phyloP scores from a whole-genome alignment of 2,329 filamentous ascomycete species.

The Knoxdaviesia proteae region DNA sequence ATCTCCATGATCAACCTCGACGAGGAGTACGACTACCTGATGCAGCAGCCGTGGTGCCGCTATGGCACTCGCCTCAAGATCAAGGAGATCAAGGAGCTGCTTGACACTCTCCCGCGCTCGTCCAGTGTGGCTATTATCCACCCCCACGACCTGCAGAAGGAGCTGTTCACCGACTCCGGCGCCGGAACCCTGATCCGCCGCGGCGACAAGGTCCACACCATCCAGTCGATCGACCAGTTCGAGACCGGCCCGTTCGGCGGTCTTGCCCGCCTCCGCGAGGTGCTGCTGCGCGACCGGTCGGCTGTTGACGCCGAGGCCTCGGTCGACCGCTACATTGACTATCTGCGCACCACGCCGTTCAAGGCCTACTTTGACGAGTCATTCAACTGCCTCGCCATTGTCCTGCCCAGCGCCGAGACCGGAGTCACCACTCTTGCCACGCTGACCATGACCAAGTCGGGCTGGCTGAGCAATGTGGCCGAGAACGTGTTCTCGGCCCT shows the following conservation, averaged over 20 bases:
- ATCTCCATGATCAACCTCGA: conserved; percentile 96
- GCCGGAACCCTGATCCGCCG: conserved; percentile 83
- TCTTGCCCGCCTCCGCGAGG: conserved; percentile 55
- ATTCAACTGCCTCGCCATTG: conserved; percentile 81
- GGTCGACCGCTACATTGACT: conserved; percentile 70
- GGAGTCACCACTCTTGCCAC: conserved; percentile 65
- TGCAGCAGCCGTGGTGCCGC: conserved; percentile 86
- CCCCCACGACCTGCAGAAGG: conserved; percentile 85
- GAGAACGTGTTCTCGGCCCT: conserved; percentile 89
- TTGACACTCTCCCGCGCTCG: conserved; percentile 71
- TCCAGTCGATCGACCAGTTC: conserved; percentile 51
- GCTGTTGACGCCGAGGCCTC: conserved; percentile 64
- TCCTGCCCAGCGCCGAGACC: conserved; percentile 50
- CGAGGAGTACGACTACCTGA: conserved; percentile 82
- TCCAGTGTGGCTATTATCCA: conserved; percentile 97
- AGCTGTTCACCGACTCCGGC: conserved; percentile 88
- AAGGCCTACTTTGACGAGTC: conserved; percentile 87
- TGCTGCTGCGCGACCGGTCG: conserved; percentile 62
- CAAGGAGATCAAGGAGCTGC: conserved; percentile 84
- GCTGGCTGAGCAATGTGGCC: conserved; percentile 84
- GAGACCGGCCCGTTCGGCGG: conserved; percentile 25
- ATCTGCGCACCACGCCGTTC: conserved; percentile 58
- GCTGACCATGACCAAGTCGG: conserved; percentile 80
- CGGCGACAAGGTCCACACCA: conserved; percentile 71
- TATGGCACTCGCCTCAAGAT: conserved; percentile 95